Evolutionary conservation across 306 rosid genomes (phyloP), one percentile per base, ranked within the genome.

Genomic region (Cajanus cajan): DNA sequence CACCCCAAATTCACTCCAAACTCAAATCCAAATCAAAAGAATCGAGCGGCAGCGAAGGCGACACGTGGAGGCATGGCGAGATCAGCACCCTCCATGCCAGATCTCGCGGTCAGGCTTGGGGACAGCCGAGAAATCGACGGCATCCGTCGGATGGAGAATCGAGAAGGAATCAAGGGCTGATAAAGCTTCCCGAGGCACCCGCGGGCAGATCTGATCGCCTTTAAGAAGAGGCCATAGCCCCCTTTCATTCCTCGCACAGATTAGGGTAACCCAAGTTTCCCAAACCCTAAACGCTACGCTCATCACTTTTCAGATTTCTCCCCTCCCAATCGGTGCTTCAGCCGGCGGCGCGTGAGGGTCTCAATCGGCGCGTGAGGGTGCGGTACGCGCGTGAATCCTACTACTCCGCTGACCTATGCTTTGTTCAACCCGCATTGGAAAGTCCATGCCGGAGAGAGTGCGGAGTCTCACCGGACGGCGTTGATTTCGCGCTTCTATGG

Each of bases 151-250:
- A 92, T 88, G 6, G 4, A 3, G 1, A 5, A 6, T 7, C 28
- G 0, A 16, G 74, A 41, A 62, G 4, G 0, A 7, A 86, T 79
- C 22, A 9, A 85, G 85, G 93, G 83, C 0, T 0, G 0, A 4
- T 0, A 0, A 11, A 34, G 0, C 65, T 84, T 81, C 92, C 98
- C 98, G 84, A 70, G 48, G 47, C 31, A 55, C 15, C 58, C 6
- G 1, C 88, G 98, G 98, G 93, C 88, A 95, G 97, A 92, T 90
- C 98, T 80, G 85, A 39, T 43, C 67, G 90, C 94, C 98, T 92
- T 95, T 92, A 95, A 91, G 95, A 84, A 86, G 87, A 76, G 82
- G 76, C 93, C 80, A 13, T 45, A 14, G 84, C 90, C 85, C 62
- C 45, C 64, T 47, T 14, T 61, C 7, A 16, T 88, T 88, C 82